These are phyloP conservation scores for Angomonas deanei DNA, from an alignment of 208 protist species.

Conservation along the genomic window DNA sequence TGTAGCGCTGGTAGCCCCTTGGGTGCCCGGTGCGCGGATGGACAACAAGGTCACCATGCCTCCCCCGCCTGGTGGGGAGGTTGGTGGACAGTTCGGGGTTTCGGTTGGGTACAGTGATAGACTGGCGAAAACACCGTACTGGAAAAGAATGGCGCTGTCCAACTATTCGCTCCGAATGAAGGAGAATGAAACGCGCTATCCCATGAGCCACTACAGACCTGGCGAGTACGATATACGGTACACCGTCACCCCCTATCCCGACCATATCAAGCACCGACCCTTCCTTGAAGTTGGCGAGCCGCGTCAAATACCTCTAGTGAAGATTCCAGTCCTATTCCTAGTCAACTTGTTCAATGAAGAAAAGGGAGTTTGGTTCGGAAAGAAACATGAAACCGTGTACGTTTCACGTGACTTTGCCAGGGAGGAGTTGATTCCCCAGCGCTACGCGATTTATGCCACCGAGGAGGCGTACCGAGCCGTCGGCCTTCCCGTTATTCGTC, in stretches of 20 bases:
- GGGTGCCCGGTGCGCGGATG: conserved; percentile 73
- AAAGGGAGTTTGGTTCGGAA: conserved; percentile 61
- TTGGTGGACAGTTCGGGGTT: conserved; percentile 77
- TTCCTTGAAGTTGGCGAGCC: conserved; percentile 85
- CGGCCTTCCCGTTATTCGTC: conserved; percentile 70
- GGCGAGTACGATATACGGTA: conserved; percentile 89
- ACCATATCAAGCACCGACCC: conserved; percentile 60
- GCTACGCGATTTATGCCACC: conserved; percentile 86
- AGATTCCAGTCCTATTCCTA: conserved; percentile 81
- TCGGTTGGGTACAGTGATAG: conserved; percentile 84
- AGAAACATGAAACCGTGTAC: conserved; percentile 84
- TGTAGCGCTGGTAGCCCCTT: conserved; percentile 46
- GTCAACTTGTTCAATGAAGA: conserved; percentile 77
- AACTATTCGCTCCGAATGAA: conserved; percentile 72
- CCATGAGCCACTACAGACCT: conserved; percentile 55
- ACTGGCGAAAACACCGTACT: conserved; percentile 73
- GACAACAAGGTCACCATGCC: conserved; percentile 84
- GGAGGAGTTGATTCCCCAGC: conserved; percentile 79
- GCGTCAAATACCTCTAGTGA: conserved; percentile 59
- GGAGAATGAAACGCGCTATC: conserved; percentile 83
- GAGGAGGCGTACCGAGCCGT: conserved; percentile 77
- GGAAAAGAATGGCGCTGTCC: conserved; percentile 87
- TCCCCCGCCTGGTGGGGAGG: conserved; percentile 77
- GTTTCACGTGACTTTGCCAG: conserved; percentile 58
- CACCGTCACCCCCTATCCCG: conserved; percentile 65